Percentiles rank a stretch among this genome's conserved stretches.
Conservation (phyloP, 2,329 filamentous ascomycete genomes). For the Endothia cerciana region DNA sequence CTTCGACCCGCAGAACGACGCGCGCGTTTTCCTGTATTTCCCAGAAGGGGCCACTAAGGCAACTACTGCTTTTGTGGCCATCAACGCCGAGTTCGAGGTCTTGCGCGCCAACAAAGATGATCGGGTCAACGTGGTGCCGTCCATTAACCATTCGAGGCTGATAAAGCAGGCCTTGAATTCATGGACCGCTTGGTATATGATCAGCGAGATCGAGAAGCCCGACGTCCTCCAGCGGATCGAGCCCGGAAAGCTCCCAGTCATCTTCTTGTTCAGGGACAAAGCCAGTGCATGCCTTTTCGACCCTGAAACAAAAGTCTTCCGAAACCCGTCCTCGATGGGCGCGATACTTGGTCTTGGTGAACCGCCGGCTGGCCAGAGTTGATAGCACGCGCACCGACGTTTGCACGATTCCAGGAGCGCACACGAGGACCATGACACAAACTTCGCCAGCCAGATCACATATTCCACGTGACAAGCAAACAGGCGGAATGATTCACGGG, state of each 20-base stretch:
- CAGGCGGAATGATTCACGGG: not conserved
- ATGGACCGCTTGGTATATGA: not conserved
- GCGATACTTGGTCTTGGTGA: not conserved
- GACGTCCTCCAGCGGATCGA: slow-evolving; percentile 1
- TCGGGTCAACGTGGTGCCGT: not conserved
- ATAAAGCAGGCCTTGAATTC: not conserved
- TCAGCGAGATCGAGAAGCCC: not conserved
- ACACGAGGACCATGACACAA: not conserved
- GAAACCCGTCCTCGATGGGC: not conserved
- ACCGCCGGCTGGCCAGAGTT: not conserved
- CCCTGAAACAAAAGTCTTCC: not conserved
- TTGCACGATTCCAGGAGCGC: not conserved
- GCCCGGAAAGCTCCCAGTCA: slow-evolving; percentile 5
- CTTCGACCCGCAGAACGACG: not conserved
- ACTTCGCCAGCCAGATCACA: not conserved
- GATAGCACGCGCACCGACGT: not conserved
- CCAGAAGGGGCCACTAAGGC: not conserved
- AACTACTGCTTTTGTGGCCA: slow-evolving; percentile 11
- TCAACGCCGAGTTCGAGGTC: slow-evolving; percentile 9
- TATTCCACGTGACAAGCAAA: not conserved
- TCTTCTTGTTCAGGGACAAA: slow-evolving; percentile 3
- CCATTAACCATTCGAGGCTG: not conserved
- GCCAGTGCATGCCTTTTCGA: not conserved
- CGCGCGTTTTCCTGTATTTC: slow-evolving; percentile 9
- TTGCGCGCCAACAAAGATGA: not conserved